Percentiles rank a stretch among this genome's conserved stretches.
These are phyloP conservation scores for Tetrapisispora arboricola DNA, from an alignment of 805 yeast genomes.

Conservation along the genomic window DNA sequence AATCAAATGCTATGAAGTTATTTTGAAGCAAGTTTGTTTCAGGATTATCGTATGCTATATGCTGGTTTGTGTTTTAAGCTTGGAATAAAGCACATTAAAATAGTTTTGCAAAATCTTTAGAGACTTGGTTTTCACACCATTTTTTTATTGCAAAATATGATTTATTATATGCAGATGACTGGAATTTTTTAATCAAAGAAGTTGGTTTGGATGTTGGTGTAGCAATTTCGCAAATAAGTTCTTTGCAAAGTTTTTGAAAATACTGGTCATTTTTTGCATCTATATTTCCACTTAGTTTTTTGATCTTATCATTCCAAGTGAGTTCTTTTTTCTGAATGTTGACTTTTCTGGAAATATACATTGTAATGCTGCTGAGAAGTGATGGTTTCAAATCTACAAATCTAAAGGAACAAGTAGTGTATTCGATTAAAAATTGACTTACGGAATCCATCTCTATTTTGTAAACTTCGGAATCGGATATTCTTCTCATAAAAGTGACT, in stretches of 20 bases:
- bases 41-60: slow-evolving; percentile 1
- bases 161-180: slow-evolving; percentile 13
- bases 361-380: slow-evolving; percentile 74
- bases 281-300: slow-evolving; percentile 22
- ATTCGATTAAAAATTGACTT: slow-evolving; percentile 76
- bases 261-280: slow-evolving; percentile 14
- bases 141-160: slow-evolving; percentile 6
- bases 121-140: slow-evolving; percentile 7
- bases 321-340: slow-evolving; percentile 28
- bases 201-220: slow-evolving; percentile 22
- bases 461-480: slow-evolving; percentile 80
- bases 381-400: slow-evolving; percentile 71
- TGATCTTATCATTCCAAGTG: slow-evolving; percentile 18
- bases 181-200: slow-evolving; percentile 20
- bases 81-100: too few species aligned
- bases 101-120: slow-evolving; percentile 5
- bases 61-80: background rate
- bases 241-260: slow-evolving; percentile 17
- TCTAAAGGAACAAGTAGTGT: slow-evolving; percentile 62
- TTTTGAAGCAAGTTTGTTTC: background rate
- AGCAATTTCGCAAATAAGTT: slow-evolving; percentile 21
- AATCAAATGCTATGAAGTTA: background rate
- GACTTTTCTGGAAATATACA: slow-evolving; percentile 64
- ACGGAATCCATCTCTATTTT: slow-evolving; percentile 74
- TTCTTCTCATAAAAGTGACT: slow-evolving; percentile 77